These are phyloP conservation scores for Cicer chorassanicum DNA, from an alignment of 306 rosid genomes.

Conservation along the genomic window DNA sequence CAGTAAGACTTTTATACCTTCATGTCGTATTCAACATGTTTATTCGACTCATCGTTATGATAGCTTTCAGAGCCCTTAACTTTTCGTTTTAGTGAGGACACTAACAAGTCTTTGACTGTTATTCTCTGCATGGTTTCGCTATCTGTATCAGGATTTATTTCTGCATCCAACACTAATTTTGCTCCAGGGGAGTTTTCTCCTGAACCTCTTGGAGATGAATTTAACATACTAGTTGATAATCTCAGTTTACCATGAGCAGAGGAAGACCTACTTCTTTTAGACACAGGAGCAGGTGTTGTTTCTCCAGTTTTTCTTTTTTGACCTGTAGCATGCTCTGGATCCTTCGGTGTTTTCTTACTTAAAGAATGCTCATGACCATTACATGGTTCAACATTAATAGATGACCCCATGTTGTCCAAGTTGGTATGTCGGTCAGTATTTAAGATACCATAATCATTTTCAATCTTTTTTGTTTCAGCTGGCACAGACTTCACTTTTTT, in stretches of 20 bases:
- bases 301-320: slow-evolving; percentile 67
- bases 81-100: slow-evolving; percentile 63
- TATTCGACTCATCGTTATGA: slow-evolving; percentile 53
- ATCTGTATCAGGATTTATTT: slow-evolving; percentile 50
- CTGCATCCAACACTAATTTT: slow-evolving; percentile 46
- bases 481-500: slow-evolving; percentile 60
- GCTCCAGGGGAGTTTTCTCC: slow-evolving; percentile 47
- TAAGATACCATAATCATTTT: slow-evolving; percentile 67
- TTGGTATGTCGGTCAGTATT: slow-evolving; percentile 77
- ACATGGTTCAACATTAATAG: slow-evolving; percentile 69
- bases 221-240: slow-evolving; percentile 53
- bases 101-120: slow-evolving; percentile 56
- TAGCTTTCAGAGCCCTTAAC: slow-evolving; percentile 53
- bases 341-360: slow-evolving; percentile 51
- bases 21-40: slow-evolving; percentile 59
- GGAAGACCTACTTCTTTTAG: slow-evolving; percentile 70
- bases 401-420: slow-evolving; percentile 61
- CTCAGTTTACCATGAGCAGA: slow-evolving; percentile 55
- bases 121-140: slow-evolving; percentile 55
- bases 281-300: slow-evolving; percentile 55
- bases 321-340: slow-evolving; percentile 46
- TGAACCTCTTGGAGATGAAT: slow-evolving; percentile 53
- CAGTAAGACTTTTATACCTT: slow-evolving; percentile 55
- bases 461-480: slow-evolving; percentile 56
- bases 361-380: slow-evolving; percentile 74